These are phyloP conservation scores for Epichloe gansuensis DNA, from an alignment of 2,329 filamentous ascomycete genomes.

Conservation along the genomic window DNA sequence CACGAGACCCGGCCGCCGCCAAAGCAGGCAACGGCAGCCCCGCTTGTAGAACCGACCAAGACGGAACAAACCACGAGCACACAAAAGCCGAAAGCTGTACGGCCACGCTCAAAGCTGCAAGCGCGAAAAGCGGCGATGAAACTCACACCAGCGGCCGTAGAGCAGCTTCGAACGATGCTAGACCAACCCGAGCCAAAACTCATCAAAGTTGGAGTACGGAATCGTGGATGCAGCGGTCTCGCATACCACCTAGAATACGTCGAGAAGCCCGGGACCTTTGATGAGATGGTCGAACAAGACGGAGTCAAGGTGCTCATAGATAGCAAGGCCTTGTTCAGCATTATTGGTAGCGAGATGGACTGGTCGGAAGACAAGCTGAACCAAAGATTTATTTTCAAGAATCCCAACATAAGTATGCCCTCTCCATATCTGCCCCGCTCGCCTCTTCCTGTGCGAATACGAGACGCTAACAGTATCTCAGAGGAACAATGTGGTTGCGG, in stretches of 20 bases:
- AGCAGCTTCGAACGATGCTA: slow-evolving; percentile 63
- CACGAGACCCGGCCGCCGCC: slow-evolving; percentile 39
- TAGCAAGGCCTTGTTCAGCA: slow-evolving; percentile 93
- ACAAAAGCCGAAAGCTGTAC: slow-evolving; percentile 47
- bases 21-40: slow-evolving; percentile 10
- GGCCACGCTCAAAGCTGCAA: slow-evolving; percentile 25
- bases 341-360: slow-evolving; percentile 98
- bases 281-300: slow-evolving; percentile 90
- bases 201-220: slow-evolving; percentile 88
- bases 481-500: slow-evolving; percentile 94
- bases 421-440: neutral
- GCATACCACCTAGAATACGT: slow-evolving; percentile 93
- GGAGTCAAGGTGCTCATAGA: slow-evolving; percentile 93
- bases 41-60: slow-evolving; percentile 7
- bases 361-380: slow-evolving; percentile 95
- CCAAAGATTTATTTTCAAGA: slow-evolving; percentile 84
- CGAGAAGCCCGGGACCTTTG: slow-evolving; percentile 75
- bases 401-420: slow-evolving; percentile 95
- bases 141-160: slow-evolving; percentile 66
- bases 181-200: slow-evolving; percentile 81
- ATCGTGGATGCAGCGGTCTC: slow-evolving; percentile 84
- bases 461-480: slow-evolving; percentile 24
- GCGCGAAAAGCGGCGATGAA: slow-evolving; percentile 86
- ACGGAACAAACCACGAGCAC: neutral
- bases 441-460: slow-evolving; percentile 16